phyloP scores from a whole-genome alignment of 345 rosid genomes.

The Moricandia arvensis region DNA sequence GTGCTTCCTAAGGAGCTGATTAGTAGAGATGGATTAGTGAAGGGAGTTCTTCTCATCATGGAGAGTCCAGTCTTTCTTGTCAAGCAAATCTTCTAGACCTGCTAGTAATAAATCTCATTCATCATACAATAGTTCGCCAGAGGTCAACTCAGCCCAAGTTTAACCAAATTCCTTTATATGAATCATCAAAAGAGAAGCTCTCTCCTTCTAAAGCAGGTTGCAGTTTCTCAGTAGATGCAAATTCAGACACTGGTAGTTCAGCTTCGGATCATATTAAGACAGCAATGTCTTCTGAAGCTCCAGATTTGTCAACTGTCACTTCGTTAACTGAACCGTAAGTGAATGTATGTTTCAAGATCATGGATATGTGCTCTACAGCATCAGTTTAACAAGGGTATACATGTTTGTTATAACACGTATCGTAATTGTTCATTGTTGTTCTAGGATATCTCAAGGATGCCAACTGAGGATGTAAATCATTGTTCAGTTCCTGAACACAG shows the following conservation, averaged over 20 bases:
- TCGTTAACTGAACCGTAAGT: constrained; percentile 37
- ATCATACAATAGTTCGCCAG: constrained; percentile 46
- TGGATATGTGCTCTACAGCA: constrained; percentile 35
- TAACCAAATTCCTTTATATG: constrained; percentile 33
- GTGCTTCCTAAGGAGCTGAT: constrained; percentile 46
- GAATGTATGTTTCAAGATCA: constrained; percentile 35
- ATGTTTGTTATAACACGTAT: neutral
- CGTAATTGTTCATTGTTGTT: constrained; percentile 22
- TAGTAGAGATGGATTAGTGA: constrained; percentile 46
- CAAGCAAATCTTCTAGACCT: constrained; percentile 46
- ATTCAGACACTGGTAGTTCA: constrained; percentile 41
- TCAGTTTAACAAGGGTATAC: neutral
- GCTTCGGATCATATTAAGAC: constrained; percentile 40
- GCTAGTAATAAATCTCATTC: constrained; percentile 41
- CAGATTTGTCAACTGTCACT: constrained; percentile 39
- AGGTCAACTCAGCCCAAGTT: constrained; percentile 36
- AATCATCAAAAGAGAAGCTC: constrained; percentile 37
- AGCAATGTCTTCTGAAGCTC: constrained; percentile 39
- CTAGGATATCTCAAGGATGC: constrained; percentile 53
- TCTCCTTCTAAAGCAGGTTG: constrained; percentile 42
- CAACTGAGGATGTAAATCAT: constrained; percentile 40
- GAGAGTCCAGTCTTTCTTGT: constrained; percentile 40
- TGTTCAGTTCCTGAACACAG: constrained; percentile 47
- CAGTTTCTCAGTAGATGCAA: constrained; percentile 31
- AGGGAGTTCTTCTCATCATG: constrained; percentile 42